phyloP scores from a whole-genome alignment of 2,329 filamentous ascomycete species.

The Rhynchosporium graminicola region DNA sequence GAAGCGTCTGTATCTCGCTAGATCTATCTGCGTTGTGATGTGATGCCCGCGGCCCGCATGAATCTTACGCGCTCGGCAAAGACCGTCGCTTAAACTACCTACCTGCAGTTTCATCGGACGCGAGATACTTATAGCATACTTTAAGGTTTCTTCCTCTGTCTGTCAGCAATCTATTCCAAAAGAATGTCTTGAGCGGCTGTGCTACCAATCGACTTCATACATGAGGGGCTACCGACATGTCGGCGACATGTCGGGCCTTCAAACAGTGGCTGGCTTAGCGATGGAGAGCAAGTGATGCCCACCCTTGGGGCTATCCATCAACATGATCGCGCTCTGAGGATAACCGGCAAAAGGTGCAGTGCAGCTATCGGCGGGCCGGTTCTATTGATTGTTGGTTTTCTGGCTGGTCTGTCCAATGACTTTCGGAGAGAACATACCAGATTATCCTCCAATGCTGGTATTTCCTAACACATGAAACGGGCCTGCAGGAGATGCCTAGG shows the following conservation, averaged over 20 bases:
- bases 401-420: not conserved
- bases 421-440: not conserved
- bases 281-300: not conserved
- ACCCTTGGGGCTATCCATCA: not conserved
- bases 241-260: not conserved
- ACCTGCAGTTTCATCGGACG: not conserved
- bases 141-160: not conserved
- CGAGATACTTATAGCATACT: not conserved
- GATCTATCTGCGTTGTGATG: not conserved
- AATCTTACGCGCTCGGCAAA: conserved; percentile 4
- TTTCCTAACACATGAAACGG: conserved; percentile 1
- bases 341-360: not conserved
- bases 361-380: not conserved
- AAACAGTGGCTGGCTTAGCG: conserved; percentile 6
- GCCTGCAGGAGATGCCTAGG: not conserved
- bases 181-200: conserved; percentile 1
- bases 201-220: not conserved
- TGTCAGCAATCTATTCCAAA: not conserved
- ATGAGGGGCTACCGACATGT: not conserved
- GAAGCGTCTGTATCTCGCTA: not conserved
- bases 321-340: not conserved
- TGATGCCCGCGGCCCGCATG: not conserved
- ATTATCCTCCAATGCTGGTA: not conserved
- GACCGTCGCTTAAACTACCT: not conserved
- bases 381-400: conserved; percentile 1